Evolutionary conservation across 768 basidiomycete genomes (phyloP).

Genomic region (Boletus edulis): DNA sequence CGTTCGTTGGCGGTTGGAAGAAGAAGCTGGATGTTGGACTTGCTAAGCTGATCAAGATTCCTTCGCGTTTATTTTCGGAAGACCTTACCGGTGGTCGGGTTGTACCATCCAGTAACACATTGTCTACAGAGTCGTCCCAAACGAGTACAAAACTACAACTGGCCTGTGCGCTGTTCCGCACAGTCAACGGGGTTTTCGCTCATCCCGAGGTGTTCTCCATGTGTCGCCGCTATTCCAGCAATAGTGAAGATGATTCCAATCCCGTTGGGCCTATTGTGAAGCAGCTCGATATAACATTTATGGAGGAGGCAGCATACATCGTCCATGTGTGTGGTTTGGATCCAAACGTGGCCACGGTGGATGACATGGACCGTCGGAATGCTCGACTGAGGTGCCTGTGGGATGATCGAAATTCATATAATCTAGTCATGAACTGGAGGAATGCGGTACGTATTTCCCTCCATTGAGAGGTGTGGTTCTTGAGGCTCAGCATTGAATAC

Average conservation of each 20-base stretch:
- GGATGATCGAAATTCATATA: too few species aligned
- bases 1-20: slow-evolving; percentile 8
- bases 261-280: background rate
- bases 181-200: background rate
- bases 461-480: background rate
- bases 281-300: background rate
- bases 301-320: slow-evolving; percentile 10
- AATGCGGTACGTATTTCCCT: slow-evolving; percentile 5
- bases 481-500: background rate
- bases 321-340: slow-evolving; percentile 11
- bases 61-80: too few species aligned
- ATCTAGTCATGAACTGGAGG: slow-evolving; percentile 11
- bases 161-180: slow-evolving; percentile 10
- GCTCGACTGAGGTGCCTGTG: slow-evolving; percentile 13
- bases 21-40: slow-evolving; percentile 1
- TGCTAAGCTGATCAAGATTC: slow-evolving; percentile 7
- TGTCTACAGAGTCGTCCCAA: too few species aligned
- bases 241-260: background rate
- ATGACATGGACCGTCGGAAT: slow-evolving; percentile 13
- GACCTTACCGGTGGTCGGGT: background rate
- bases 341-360: slow-evolving; percentile 5
- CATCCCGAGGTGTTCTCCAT: background rate
- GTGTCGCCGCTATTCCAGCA: too few species aligned
- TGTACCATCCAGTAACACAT: background rate
- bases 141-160: background rate